phyloP scores from a whole-genome alignment of 257 asterid species.

The Rehmannia glutinosa region DNA sequence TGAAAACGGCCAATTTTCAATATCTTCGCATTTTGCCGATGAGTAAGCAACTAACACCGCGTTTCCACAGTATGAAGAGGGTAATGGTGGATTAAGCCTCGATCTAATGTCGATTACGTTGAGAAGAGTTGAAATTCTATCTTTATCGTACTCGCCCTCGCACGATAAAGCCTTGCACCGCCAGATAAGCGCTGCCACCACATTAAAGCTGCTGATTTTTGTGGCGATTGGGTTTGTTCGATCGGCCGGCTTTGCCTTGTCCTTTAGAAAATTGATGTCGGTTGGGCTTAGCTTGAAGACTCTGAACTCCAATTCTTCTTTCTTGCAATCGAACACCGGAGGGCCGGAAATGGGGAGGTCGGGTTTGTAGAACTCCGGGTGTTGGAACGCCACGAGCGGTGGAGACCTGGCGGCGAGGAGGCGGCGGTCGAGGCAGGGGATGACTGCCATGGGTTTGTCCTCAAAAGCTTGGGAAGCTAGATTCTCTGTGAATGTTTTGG shows the following conservation, averaged over 20 bases:
- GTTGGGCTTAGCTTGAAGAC: conserved; percentile 35
- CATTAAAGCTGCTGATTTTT: conserved; percentile 39
- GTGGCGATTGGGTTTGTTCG: neutral
- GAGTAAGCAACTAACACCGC: conserved; percentile 44
- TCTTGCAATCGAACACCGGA: conserved; percentile 36
- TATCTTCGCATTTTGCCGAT: conserved; percentile 26
- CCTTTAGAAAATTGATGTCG: conserved; percentile 28
- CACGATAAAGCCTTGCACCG: conserved; percentile 56
- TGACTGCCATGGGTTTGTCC: conserved; percentile 8
- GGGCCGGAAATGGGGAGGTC: conserved; percentile 27
- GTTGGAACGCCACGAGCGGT: conserved; percentile 15
- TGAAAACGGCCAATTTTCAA: conserved; percentile 28
- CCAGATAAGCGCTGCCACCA: conserved; percentile 44
- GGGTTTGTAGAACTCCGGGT: conserved; percentile 35
- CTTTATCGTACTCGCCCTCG: neutral
- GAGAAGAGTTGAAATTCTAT: conserved; percentile 32
- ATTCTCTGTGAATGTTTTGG: conserved; percentile 37
- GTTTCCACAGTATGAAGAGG: conserved; percentile 46
- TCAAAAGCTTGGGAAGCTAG: conserved; percentile 49
- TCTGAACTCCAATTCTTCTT: conserved; percentile 23
- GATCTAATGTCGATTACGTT: conserved; percentile 48
- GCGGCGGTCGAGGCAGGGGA: conserved; percentile 24
- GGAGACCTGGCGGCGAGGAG: conserved; percentile 32
- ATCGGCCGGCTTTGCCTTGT: conserved; percentile 21
- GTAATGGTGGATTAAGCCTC: conserved; percentile 50